Base-by-base conservation (phyloP, 1,284 basidiomycete genomes). In the Phaffia rhodozyma region DNA sequence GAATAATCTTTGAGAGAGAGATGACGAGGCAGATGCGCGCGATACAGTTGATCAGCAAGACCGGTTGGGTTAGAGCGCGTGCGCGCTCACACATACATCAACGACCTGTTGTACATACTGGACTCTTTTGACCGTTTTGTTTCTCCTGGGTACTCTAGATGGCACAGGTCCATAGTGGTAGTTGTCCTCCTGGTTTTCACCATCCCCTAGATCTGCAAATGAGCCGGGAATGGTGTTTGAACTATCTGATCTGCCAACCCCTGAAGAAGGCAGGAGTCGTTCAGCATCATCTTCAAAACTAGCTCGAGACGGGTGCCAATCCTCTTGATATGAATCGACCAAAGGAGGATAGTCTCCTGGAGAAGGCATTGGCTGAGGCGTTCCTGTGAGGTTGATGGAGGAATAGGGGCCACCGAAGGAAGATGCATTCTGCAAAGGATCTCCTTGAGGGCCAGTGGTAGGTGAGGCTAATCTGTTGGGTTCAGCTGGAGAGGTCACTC, bases 91-190 rank as follows among this genome's bases (percentile, higher is more conserved):
- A n/a, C n/a, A n/a, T n/a, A n/a, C n/a, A n/a, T n/a, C 5, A 23
- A 59, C 7, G 49, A 1, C 13, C 18, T 43, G 50, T 30, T 30
- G 25, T n/a, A 56, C 60, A 16, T 48, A 62, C 61, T 58, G 25
- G n/a, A 62, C 53, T 34, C 61, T n/a, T 47, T 62, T 62, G 29
- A 62, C 57, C 4, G 63, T 65, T 51, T 60, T 61, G 59, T 65
- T 65, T 47, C 63, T 61, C 49, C 63, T 55, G 1, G 63, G 63
- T 6, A 65, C 60, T 47, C 63, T 32, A 18, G 30, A 50, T 5
- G 63, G 63, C 9, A 61, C 60, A 7, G 59, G 63, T 6, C 63
- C 63, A 51, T 65, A 65, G 59, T 65, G 63, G 3, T 49, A 47
- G 49, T 38, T 55, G 25, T 61, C 59, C 20, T 56, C 63, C 30